Evolutionary conservation across 352 stramenopile genomes (phyloP), one percentile per base, ranked within the genome.

Genomic region (Pythium volutum): DNA sequence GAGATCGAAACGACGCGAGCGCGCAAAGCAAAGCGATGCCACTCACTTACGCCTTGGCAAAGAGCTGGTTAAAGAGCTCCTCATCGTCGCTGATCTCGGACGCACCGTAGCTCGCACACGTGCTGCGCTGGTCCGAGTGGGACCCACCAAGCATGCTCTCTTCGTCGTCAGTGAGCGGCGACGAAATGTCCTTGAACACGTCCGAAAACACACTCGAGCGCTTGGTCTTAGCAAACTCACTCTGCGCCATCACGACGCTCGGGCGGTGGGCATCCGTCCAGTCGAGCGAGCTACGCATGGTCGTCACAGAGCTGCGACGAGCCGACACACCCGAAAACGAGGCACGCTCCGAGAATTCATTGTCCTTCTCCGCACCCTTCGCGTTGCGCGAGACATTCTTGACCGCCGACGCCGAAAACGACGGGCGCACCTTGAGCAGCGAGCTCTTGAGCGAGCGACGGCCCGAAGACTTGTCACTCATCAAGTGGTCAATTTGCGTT

Each of bases 401-500:
- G n/a, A 46, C 38, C 9, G 23, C 26, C 16, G 53, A 58, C 22
- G 64, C 66, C 9, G 50, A 62, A 23, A 66, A 53, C 12, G 65
- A 71, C 11, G 53, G 29, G 46, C 59, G 65, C n/a, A 26, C 45
- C 57, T 71, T 71, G n/a, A 67, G 31, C 23, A 67, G 42, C 10
- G 53, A 66, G 29, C 25, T 67, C 45, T 61, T 63, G 38, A 67
- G 42, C 53, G 58, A 71, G 22, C 59, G 59, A 41, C 51, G 65
- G 27, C 59, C 51, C 4, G 62, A 56, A 31, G 55, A 33, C 52
- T 71, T 66, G 31, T 71, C 58, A 22, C 34, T 55, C 59, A 88
- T 69, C 18, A 83, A 66, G 27, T 74, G 54, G 46, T 88, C 73
- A 33, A 88, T 58, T 63, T 84, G 74, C 38, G 64, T 74, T 53